Evolutionary conservation across 345 rosid genomes (phyloP).

Genomic region (Psidium guajava): DNA sequence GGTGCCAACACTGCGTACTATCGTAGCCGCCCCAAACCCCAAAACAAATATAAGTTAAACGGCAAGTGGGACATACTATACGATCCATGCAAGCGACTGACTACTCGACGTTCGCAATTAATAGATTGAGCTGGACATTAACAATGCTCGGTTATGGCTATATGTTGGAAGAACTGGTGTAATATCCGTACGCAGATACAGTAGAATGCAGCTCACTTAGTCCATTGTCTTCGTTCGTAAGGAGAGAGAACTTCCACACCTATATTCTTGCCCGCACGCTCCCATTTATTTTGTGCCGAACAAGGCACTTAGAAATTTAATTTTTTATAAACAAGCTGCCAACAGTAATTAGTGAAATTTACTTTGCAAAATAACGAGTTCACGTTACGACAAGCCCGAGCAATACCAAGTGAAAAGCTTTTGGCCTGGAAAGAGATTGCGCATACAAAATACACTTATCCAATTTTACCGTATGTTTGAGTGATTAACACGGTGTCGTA

Average conservation of each 20-base stretch:
- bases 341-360: not conserved
- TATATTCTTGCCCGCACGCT: too few species aligned
- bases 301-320: too few species aligned
- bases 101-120: not conserved
- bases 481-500: not conserved
- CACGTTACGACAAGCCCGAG: not conserved
- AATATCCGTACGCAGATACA: not conserved
- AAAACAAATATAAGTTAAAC: not conserved
- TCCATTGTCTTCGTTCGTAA: too few species aligned
- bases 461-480: not conserved
- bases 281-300: not conserved
- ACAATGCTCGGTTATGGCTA: not conserved
- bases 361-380: not conserved
- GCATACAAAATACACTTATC: not conserved
- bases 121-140: not conserved
- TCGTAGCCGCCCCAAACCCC: not conserved
- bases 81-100: too few species aligned
- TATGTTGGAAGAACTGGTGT: not conserved
- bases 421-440: not conserved
- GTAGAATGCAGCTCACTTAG: too few species aligned
- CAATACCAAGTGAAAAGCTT: not conserved
- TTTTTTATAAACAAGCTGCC: too few species aligned
- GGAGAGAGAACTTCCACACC: not conserved
- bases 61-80: not conserved
- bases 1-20: constrained; percentile 44